Percentiles rank a stretch among this genome's conserved stretches.
Conservation (phyloP, 352 stramenopile species). For the Pythium sukuiense region DNA sequence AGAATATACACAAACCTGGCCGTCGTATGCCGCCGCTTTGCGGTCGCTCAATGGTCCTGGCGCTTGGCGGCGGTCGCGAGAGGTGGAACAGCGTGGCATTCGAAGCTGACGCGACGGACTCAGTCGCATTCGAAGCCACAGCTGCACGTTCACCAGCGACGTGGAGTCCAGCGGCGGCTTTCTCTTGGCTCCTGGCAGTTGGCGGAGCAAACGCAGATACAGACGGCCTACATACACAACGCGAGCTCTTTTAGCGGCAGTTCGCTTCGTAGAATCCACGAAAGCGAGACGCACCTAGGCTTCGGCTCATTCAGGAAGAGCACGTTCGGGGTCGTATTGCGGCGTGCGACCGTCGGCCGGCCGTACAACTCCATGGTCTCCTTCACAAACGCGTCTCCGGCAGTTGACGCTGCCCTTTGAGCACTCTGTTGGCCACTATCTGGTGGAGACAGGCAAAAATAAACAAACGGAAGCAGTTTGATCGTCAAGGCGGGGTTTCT, state of each 20-base stretch:
- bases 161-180: background rate
- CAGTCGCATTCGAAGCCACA: background rate
- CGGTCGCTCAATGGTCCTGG: slow-evolving; percentile 20
- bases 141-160: background rate
- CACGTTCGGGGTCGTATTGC: slow-evolving; percentile 24
- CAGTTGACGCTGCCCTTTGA: background rate
- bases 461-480: background rate
- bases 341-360: slow-evolving; percentile 17
- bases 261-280: background rate
- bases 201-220: slow-evolving; percentile 2
- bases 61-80: slow-evolving; percentile 7
- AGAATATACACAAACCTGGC: slow-evolving; percentile 20
- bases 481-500: too few relatives aligned
- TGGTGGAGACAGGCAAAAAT: background rate
- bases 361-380: slow-evolving; percentile 26
- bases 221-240: background rate
- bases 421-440: too few relatives aligned
- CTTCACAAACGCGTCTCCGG: background rate
- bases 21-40: slow-evolving; percentile 53
- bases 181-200: slow-evolving; percentile 12
- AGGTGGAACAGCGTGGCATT: slow-evolving; percentile 7
- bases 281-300: slow-evolving; percentile 1
- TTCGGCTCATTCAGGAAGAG: slow-evolving; percentile 26
- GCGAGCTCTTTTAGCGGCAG: background rate
- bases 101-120: background rate